Base-by-base conservation (phyloP, 208 protist species). In the Crithidia bombi region DNA sequence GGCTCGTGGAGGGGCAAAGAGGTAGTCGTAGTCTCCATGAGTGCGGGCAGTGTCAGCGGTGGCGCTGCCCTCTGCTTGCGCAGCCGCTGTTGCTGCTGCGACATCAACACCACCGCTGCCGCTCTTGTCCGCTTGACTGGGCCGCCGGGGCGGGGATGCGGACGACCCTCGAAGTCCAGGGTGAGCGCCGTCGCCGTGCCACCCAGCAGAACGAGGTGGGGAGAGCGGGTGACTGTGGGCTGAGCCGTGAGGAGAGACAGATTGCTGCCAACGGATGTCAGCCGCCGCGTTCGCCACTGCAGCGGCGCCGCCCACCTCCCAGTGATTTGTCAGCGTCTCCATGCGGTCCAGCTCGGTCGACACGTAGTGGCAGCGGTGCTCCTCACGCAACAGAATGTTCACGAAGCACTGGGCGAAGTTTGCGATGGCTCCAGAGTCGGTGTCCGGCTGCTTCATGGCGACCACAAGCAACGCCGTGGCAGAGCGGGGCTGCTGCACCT, bases 381-480 rank as follows among this genome's bases (percentile, higher is more conserved):
- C 87, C 71, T 95, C 90, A 7, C 90, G 85, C n/a, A 83, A 79
- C 19, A 91, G 64, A n/a, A 90, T 69, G 54, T 95, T 93, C 58
- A 92, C 79, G 64, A 90, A 91, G 46, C 82, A 79, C 72, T 95
- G 90, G n/a, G 91, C 71, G 58, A 95, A 93, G 51, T 83, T 84
- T 10, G 82, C 61, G 39, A 95, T 84, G 30, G 76, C 58, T 26
- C 81, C 75, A 49, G 85, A 66, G 44, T 90, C 84, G 5, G 75
- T 75, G 67, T 95, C 90, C 2, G 84, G 79, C 19, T 74, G 81
- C 65, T 64, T 71, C 83, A 93, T 89, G 35, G 90, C 90, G 2
- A 92, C 76, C 15, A 95, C 86, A n/a, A 95, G 73, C 50, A 86
- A 69, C 55, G 75, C 75, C 17, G 69, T 55, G 21, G 63, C 56